These are phyloP conservation scores for Ulota crispa DNA, from an alignment of 225 moss, liverwort and hornwort genomes.

Conservation along the genomic window DNA sequence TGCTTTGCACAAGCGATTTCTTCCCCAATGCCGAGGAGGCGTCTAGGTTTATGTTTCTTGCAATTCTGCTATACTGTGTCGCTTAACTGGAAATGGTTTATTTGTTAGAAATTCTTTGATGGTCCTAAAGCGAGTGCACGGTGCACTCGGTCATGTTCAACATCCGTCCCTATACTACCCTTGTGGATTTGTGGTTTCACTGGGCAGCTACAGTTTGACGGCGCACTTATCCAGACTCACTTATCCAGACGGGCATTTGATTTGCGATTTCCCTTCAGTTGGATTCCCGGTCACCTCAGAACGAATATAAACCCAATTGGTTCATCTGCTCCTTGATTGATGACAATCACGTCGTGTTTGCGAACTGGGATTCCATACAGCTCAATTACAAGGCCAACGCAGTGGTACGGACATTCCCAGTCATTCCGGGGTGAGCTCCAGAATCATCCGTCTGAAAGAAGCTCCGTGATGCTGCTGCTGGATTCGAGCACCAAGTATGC, in stretches of 20 bases:
- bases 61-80: too few relatives aligned
- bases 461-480: constrained; percentile 17
- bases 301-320: constrained; percentile 36
- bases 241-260: constrained; percentile 10
- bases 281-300: neutral
- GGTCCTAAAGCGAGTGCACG: constrained; percentile 18
- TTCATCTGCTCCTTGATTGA: constrained; percentile 2
- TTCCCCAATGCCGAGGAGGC: too few relatives aligned
- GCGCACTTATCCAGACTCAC: constrained; percentile 3
- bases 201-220: neutral
- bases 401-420: constrained; percentile 1
- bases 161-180: too few relatives aligned
- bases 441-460: constrained; percentile 27
- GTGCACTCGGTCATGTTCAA: constrained; percentile 25
- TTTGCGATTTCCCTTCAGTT: neutral
- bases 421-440: constrained; percentile 1
- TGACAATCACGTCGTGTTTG: neutral
- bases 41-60: too few relatives aligned
- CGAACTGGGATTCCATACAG: constrained; percentile 13
- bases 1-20: neutral
- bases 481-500: neutral
- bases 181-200: constrained; percentile 12
- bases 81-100: too few relatives aligned
- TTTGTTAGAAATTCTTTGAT: too few relatives aligned
- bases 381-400: constrained; percentile 15